Evolutionary conservation across 345 rosid genomes (phyloP).

Genomic region (Reutealis trisperma): DNA sequence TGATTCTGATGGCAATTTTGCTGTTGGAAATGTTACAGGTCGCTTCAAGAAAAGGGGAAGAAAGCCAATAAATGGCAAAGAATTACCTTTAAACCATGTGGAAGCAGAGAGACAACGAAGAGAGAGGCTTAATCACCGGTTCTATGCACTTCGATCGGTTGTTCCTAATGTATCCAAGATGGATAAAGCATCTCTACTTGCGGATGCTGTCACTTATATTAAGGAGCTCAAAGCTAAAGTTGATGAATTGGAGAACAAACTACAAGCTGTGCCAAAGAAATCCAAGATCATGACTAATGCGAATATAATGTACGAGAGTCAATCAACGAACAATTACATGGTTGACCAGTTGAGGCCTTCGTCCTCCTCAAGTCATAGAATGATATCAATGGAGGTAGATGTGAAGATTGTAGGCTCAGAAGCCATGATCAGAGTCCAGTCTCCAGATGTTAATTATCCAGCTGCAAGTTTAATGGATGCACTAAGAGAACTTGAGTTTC

Average conservation of each 20-base stretch:
- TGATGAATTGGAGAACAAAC: conserved; percentile 48
- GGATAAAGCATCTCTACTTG: conserved; percentile 85
- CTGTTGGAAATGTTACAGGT: neutral
- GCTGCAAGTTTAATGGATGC: conserved; percentile 50
- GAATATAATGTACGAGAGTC: neutral
- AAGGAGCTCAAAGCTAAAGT: conserved; percentile 57
- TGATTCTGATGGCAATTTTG: conserved; percentile 32
- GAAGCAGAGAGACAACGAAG: conserved; percentile 87
- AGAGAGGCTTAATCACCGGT: conserved; percentile 75
- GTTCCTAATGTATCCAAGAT: conserved; percentile 89
- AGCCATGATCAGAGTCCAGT: conserved; percentile 47
- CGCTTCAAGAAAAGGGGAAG: conserved; percentile 36
- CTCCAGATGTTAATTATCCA: conserved; percentile 44
- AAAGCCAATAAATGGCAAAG: conserved; percentile 39
- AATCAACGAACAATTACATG: conserved; percentile 3
- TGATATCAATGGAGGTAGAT: conserved; percentile 37
- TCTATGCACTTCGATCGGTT: conserved; percentile 73
- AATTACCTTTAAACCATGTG: conserved; percentile 55
- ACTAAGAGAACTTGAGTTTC: conserved; percentile 46
- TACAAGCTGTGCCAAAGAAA: conserved; percentile 10
- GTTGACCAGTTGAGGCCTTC: conserved; percentile 5
- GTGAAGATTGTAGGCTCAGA: conserved; percentile 58
- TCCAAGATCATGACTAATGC: conserved; percentile 8
- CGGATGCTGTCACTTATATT: conserved; percentile 71
- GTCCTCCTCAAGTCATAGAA: conserved; percentile 1